Evolutionary conservation across 2,329 filamentous ascomycete species (phyloP), one percentile per base, ranked within the genome.

Genomic region (Cercospora berteroae): DNA sequence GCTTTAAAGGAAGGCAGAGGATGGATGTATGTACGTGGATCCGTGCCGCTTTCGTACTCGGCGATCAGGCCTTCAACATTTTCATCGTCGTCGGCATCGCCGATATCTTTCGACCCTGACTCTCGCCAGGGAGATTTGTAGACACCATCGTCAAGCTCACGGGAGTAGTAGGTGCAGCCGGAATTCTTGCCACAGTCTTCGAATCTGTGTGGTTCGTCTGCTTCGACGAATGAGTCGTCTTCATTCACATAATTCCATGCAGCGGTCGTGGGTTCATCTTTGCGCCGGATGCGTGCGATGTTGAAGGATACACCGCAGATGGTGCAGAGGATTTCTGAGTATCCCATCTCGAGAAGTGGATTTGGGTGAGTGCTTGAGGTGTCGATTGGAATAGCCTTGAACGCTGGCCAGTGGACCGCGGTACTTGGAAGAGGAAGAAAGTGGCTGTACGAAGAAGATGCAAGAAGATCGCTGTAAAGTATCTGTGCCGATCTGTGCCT

Each of bases 271-370:
- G 60, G 67, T 56, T 68, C 67, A 6, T 50, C 33, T 2, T 25
- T 23, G 8, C 33, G 33, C 3, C 67, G 67, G 10, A 62, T 33
- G 13, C 68, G 68, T 13, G 63, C 58, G 12, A 69, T 67, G 20
- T 67, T 67, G 65, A 69, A 69, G 6, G 44, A 60, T 0, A 64
- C 63, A 33, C 68, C 68, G 44, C 68, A 69, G n/a, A 67, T 65
- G 12, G 59, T 60, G 48, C 68, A 69, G 48, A 57, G 27, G 9
- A 66, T 63, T 8, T 62, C 29, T 16, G 48, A 50, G 16, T 39
- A 67, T 10, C 29, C 20, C 33, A 59, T 64, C 50, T 52, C n/a
- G 55, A 33, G 9, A 33, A 8, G 9, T 33, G 10, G 31, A 33
- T 2, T 9, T 33, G 31, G 31, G 9, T 8, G 10, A 33, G 31